Evolutionary conservation across 1,284 basidiomycete species (phyloP).

Genomic region (Sporisorium graminicola): DNA sequence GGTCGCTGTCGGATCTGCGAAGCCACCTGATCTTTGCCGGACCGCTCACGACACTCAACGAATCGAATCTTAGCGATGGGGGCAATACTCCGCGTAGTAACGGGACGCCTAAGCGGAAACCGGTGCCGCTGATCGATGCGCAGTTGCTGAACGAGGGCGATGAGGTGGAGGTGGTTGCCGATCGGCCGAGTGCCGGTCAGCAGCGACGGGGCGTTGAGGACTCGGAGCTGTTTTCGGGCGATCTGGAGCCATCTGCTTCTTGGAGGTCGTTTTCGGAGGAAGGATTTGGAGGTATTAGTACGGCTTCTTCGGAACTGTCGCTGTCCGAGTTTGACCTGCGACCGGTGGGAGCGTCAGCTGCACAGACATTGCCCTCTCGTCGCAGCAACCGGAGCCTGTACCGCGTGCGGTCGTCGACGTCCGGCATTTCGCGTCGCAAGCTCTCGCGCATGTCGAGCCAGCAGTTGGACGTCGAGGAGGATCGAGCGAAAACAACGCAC

Average conservation of each 20-base stretch:
- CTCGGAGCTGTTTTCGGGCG: slow-evolving; percentile 14
- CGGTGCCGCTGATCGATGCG: slow-evolving; percentile 6
- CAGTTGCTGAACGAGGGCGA: slow-evolving; percentile 8
- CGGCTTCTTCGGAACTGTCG: slow-evolving; percentile 24
- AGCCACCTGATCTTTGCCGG: not conserved
- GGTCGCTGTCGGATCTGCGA: slow-evolving; percentile 30
- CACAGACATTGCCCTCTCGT: slow-evolving; percentile 3
- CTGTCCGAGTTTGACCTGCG: slow-evolving; percentile 24
- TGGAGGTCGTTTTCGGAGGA: slow-evolving; percentile 43
- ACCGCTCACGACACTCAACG: slow-evolving; percentile 12
- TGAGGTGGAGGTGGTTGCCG: slow-evolving; percentile 21
- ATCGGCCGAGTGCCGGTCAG: not conserved
- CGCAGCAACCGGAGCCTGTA: slow-evolving; percentile 21
- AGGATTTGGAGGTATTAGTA: slow-evolving; percentile 36
- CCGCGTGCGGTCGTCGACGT: slow-evolving; percentile 11
- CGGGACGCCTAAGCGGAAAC: slow-evolving; percentile 20
- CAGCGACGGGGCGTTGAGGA: not conserved
- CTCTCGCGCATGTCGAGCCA: not conserved
- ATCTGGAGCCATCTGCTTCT: slow-evolving; percentile 22
- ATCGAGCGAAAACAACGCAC: not conserved
- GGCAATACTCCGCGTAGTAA: not conserved
- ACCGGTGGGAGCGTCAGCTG: not conserved
- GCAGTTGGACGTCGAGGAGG: not conserved
- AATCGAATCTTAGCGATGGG: not conserved
- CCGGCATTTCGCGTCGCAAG: not conserved